Conservation (phyloP, 2,329 filamentous ascomycete genomes). For the Tolypocladium album region DNA sequence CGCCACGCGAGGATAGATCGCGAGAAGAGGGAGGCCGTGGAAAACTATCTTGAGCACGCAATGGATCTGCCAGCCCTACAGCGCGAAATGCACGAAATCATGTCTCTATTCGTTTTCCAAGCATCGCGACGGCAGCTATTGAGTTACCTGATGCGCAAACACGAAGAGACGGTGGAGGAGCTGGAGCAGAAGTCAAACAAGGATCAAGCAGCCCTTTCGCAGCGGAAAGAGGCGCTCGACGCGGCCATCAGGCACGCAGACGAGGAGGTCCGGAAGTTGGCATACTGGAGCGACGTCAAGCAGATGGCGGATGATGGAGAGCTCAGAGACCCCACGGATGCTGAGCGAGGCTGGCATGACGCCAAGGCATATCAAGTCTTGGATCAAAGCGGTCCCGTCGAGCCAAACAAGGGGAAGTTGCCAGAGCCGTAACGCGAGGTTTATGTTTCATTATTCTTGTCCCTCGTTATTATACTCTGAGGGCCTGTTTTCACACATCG, state of each 20-base stretch:
- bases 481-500: not conserved
- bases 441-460: not conserved
- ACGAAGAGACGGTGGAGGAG: constrained; percentile 28
- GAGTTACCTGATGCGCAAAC: constrained; percentile 52
- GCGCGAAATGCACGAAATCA: constrained; percentile 71
- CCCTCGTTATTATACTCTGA: not conserved
- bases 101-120: constrained; percentile 83
- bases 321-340: constrained; percentile 31
- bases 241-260: constrained; percentile 68
- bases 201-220: constrained; percentile 17
- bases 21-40: constrained; percentile 78
- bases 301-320: constrained; percentile 49
- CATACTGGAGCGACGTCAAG: constrained; percentile 82
- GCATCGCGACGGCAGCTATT: constrained; percentile 71
- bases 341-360: constrained; percentile 22
- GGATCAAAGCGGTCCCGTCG: constrained; percentile 39
- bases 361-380: constrained; percentile 36
- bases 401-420: constrained; percentile 17
- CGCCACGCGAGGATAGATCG: constrained; percentile 69
- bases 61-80: constrained; percentile 68
- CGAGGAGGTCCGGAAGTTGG: constrained; percentile 67
- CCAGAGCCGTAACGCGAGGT: not conserved
- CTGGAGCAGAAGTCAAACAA: constrained; percentile 27
- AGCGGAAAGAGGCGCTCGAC: constrained; percentile 56
- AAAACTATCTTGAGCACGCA: constrained; percentile 69